phyloP scores from a whole-genome alignment of 2,329 filamentous ascomycete species.

The Colletotrichum liriopes region DNA sequence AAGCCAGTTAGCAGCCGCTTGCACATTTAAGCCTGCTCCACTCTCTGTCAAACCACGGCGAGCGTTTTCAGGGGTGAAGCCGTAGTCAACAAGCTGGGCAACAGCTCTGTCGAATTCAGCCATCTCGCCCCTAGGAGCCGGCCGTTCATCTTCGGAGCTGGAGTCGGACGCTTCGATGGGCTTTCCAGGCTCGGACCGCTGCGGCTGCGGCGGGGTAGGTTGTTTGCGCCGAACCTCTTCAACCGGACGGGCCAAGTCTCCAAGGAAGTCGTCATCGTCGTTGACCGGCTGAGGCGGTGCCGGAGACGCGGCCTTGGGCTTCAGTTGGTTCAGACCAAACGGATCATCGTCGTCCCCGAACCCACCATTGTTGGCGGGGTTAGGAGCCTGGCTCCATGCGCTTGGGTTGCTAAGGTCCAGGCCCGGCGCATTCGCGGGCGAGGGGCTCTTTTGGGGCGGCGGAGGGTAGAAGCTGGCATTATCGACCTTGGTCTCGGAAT shows the following conservation, averaged over 20 bases:
- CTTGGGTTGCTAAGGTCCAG: conserved; percentile 69
- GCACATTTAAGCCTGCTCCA: conserved; percentile 83
- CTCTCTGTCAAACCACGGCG: conserved; percentile 84
- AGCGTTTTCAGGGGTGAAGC: conserved; percentile 90
- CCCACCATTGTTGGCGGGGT: conserved; percentile 49
- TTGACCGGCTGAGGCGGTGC: conserved; percentile 46
- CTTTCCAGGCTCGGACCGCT: conserved; percentile 68
- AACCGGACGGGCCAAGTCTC: conserved; percentile 75
- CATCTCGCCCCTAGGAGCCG: conserved; percentile 46
- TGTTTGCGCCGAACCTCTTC: conserved; percentile 72
- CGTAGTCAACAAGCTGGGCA: conserved; percentile 94
- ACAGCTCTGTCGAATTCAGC: conserved; percentile 81
- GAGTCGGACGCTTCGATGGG: conserved; percentile 68
- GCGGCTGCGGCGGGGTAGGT: conserved; percentile 54
- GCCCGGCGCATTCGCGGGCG: conserved; percentile 60
- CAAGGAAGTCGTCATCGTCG: conserved; percentile 76
- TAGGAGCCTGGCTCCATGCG: conserved; percentile 64
- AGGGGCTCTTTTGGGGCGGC: conserved; percentile 60
- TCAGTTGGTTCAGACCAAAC: conserved; percentile 82
- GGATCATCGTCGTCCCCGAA: conserved; percentile 86
- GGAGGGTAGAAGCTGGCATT: conserved; percentile 77
- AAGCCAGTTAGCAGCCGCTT: conserved; percentile 90
- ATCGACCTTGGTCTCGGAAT: conserved; percentile 76
- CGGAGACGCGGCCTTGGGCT: conserved; percentile 56
- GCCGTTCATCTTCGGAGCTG: conserved; percentile 62